Evolutionary conservation across 2,329 filamentous ascomycete species (phyloP), one percentile per base, ranked within the genome.

Genomic region (Bertia moriformis): DNA sequence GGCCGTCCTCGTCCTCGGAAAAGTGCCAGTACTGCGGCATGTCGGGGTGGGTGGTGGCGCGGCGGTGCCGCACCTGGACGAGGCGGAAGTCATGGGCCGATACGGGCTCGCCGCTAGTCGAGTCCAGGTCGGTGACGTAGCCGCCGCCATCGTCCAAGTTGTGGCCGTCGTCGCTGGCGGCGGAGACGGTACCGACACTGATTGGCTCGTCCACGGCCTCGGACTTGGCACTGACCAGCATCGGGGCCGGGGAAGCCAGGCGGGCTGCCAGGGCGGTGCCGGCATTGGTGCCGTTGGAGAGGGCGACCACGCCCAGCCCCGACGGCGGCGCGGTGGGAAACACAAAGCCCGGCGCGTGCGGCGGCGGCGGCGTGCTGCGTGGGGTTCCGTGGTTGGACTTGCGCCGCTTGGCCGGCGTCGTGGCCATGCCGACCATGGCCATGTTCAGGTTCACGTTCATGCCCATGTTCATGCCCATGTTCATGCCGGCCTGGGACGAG

Each of bases 11-110:
- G 22, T 27, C 22, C 7, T 27, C 22, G 22, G n/a, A n/a, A 7
- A 7, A 73, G 38, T 67, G 67, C 67, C 67, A 71, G 52, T 73
- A 73, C 48, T 74, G 70, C 12, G 66, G 71, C 4, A 69, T 63
- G 12, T 57, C 47, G 2, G 56, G 51, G 39, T 63, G 65, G 17
- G 63, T 69, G 1, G 67, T 65, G 38, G 64, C 58, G 10, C 56
- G 45, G 13, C 56, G 52, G 2, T 65, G 67, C 53, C 71, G 71
- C 46, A 75, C 61, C 44, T 71, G 66, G 36, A 63, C 55, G 12
- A 75, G 48, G 14, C 67, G 63, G 57, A 65, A 75, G 49, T 75
- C 70, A 7, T 60, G 56, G 12, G 56, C 51, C 18, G 56, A 57
- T 4, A 73, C 57, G 10, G 49, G 46, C 3, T 66, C 66, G 2